Percentiles rank a stretch among this genome's conserved stretches.
These are phyloP conservation scores for Sclerotinia borealis DNA, from an alignment of 2,329 filamentous ascomycete genomes.

Conservation along the genomic window DNA sequence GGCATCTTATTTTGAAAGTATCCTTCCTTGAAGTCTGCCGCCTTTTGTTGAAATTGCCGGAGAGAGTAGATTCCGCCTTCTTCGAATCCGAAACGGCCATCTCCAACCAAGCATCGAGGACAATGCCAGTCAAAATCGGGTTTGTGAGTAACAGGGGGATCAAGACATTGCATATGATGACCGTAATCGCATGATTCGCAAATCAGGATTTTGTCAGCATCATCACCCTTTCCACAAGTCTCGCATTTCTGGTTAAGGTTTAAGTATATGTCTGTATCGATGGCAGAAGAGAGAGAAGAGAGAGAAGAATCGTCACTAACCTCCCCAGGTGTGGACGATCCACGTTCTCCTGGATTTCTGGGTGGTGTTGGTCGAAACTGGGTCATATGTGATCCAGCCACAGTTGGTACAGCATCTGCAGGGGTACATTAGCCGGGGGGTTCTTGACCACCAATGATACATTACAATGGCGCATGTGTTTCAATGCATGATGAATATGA, in stretches of 20 bases:
- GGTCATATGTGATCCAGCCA: constrained; percentile 95
- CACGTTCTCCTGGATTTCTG: constrained; percentile 48
- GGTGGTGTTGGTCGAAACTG: constrained; percentile 79
- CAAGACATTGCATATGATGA: constrained; percentile 82
- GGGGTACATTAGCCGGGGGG: constrained; percentile 34
- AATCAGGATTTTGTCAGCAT: constrained; percentile 61
- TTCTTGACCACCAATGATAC: constrained; percentile 23
- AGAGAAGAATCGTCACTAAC: constrained; percentile 49
- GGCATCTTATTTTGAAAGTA: constrained; percentile 92
- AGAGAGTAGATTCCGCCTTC: constrained; percentile 94
- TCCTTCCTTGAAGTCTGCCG: constrained; percentile 86
- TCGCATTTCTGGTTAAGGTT: constrained; percentile 63
- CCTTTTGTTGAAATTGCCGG: constrained; percentile 93
- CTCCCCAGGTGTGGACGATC: constrained; percentile 41
- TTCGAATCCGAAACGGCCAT: constrained; percentile 95
- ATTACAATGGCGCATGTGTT: constrained; percentile 1
- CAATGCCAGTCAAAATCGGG: constrained; percentile 94
- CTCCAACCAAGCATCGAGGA: constrained; percentile 87
- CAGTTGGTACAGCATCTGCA: constrained; percentile 65
- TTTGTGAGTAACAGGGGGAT: constrained; percentile 71
- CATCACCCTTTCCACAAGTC: constrained; percentile 74
- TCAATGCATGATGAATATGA: constrained; percentile 3
- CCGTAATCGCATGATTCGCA: constrained; percentile 91
- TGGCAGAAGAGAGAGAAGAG: constrained; percentile 25
- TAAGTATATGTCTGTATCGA: constrained; percentile 25